Evolutionary conservation across 148 eudicot species (phyloP).

Genomic region (Arbutus unedo): DNA sequence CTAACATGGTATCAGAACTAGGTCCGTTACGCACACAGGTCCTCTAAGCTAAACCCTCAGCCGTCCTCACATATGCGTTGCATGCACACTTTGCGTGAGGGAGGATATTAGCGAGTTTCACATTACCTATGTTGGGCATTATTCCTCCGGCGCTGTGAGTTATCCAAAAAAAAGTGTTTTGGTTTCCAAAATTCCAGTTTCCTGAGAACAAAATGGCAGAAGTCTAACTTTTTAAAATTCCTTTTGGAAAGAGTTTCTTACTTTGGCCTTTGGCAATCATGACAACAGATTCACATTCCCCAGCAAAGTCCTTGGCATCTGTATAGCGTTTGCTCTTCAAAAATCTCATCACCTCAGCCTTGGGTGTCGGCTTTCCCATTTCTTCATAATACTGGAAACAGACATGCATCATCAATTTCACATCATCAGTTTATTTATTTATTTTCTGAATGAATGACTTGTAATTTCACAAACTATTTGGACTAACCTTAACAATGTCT

Average conservation of each 20-base stretch:
- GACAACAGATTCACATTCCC: constrained; percentile 91
- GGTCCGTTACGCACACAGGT: too few species aligned
- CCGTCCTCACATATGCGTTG: too few species aligned
- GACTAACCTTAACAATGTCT: constrained; percentile 67
- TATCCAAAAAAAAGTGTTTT: too few species aligned
- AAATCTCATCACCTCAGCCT: constrained; percentile 70
- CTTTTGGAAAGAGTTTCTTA: constrained; percentile 23
- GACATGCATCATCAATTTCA: neutral
- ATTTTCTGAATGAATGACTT: too few species aligned
- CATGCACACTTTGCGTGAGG: too few species aligned
- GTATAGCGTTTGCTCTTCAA: constrained; percentile 62
- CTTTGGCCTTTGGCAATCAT: constrained; percentile 97
- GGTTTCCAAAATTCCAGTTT: neutral
- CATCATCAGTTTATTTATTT: too few species aligned
- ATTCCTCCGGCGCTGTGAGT: too few species aligned
- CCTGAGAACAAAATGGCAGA: neutral
- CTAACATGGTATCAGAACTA: too few species aligned
- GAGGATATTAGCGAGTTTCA: too few species aligned
- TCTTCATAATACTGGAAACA: constrained; percentile 78
- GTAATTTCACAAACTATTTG: too few species aligned
- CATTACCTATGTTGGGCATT: too few species aligned
- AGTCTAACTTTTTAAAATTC: neutral
- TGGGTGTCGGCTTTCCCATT: constrained; percentile 88
- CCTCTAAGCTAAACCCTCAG: too few species aligned
- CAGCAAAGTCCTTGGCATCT: constrained; percentile 87